phyloP scores from a whole-genome alignment of 169 alveolate species.

The Plasmodium yoelii region DNA sequence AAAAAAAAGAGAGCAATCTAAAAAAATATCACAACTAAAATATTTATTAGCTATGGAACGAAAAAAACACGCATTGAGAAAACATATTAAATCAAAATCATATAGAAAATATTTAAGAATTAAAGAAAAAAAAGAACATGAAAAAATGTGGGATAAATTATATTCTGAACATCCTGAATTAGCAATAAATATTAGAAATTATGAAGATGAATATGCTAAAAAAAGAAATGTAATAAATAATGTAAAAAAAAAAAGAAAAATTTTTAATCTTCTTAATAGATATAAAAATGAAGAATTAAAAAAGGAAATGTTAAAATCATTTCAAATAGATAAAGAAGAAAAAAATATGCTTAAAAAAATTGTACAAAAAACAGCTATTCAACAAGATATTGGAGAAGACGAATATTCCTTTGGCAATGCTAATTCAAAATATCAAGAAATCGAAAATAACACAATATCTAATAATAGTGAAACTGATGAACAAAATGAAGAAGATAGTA shows the following conservation, averaged over 20 bases:
- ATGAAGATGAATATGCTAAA: conserved; percentile 71
- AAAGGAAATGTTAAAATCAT: conserved; percentile 38
- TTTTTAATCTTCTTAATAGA: conserved; percentile 30
- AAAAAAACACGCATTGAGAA: conserved; percentile 17
- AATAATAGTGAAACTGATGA: background rate
- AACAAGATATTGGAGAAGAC: background rate
- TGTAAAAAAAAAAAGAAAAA: conserved; percentile 52
- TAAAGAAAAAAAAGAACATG: conserved; percentile 63
- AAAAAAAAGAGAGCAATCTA: conserved; percentile 39
- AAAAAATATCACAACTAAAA: conserved; percentile 37
- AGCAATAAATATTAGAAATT: conserved; percentile 6
- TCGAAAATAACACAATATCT: background rate
- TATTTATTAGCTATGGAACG: conserved; percentile 13
- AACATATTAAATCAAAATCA: conserved; percentile 52
- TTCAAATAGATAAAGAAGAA: conserved; percentile 55
- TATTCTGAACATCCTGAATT: conserved; percentile 33
- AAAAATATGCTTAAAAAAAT: conserved; percentile 35
- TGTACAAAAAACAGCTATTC: conserved; percentile 23
- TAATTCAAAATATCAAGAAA: background rate
- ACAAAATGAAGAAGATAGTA: background rate
- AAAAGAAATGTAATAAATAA: conserved; percentile 61
- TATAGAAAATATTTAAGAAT: conserved; percentile 39
- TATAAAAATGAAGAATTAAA: conserved; percentile 57
- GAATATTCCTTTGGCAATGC: background rate
- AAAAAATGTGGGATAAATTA: conserved; percentile 24